Percentiles rank a stretch among this genome's conserved stretches.
These are phyloP conservation scores for Parmelia sp. DNA, from an alignment of 495 filamentous ascomycete genomes.

Conservation along the genomic window DNA sequence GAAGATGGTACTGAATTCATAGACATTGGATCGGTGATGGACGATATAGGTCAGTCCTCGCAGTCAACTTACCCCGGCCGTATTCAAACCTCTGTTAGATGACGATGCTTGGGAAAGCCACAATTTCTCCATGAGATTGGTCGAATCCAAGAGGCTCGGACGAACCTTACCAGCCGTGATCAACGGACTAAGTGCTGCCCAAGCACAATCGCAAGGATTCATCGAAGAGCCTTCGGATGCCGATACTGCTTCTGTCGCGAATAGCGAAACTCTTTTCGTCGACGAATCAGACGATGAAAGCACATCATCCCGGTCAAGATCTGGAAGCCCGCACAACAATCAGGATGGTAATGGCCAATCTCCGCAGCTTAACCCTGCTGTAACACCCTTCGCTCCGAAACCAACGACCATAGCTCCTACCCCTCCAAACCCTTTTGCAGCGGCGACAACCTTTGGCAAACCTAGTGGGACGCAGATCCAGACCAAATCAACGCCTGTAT, in stretches of 20 bases:
- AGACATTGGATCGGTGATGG: constrained; percentile 29
- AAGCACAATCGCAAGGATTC: constrained; percentile 43
- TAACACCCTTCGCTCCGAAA: constrained; percentile 1
- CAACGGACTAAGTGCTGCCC: constrained; percentile 45
- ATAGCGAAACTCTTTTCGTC: constrained; percentile 42
- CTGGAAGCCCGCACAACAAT: constrained; percentile 10
- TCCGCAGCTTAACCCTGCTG: constrained; percentile 13
- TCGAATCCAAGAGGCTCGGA: constrained; percentile 47
- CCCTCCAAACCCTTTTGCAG: constrained; percentile 1
- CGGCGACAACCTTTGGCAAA: constrained; percentile 5
- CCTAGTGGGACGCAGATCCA: constrained; percentile 8
- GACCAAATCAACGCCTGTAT: background rate
- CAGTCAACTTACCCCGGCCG: background rate
- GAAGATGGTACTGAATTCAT: constrained; percentile 48
- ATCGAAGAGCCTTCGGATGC: constrained; percentile 33
- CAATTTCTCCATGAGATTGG: constrained; percentile 42
- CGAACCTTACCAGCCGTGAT: constrained; percentile 45
- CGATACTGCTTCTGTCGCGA: constrained; percentile 18
- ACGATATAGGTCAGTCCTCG: constrained; percentile 25
- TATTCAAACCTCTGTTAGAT: constrained; percentile 19
- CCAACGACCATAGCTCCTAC: background rate
- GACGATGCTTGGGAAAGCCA: constrained; percentile 35
- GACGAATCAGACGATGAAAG: constrained; percentile 35
- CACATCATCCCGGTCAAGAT: constrained; percentile 1
- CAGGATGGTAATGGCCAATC: background rate